Conservation (phyloP, 331 rosid genomes). For the Quercus lobata region DNA sequence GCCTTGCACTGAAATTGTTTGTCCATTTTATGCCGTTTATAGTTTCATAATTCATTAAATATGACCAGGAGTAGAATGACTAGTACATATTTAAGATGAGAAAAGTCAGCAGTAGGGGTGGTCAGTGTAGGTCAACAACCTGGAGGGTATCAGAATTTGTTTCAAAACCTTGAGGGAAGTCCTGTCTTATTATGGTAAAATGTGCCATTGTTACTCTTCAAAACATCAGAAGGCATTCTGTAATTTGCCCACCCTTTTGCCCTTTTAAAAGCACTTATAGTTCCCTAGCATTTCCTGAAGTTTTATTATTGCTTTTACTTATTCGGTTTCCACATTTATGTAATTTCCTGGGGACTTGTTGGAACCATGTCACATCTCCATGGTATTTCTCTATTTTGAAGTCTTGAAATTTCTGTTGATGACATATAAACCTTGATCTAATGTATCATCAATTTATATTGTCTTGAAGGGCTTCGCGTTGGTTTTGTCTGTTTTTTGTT, state of each 20-base stretch:
- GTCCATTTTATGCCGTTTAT: not conserved
- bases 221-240: not conserved
- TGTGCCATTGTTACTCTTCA: not conserved
- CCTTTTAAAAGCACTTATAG: not conserved
- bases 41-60: not conserved
- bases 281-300: not conserved
- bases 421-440: not conserved
- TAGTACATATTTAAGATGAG: not conserved
- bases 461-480: conserved; percentile 81
- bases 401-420: not conserved
- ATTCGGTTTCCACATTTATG: not conserved
- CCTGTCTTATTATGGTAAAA: not conserved
- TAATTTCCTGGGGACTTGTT: not conserved
- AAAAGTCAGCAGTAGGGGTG: not conserved
- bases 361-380: not conserved
- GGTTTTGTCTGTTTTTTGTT: conserved; percentile 74
- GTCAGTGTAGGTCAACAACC: not conserved
- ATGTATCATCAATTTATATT: conserved; percentile 21
- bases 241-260: not conserved
- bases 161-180: not conserved
- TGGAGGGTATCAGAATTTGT: not conserved
- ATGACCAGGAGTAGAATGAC: not conserved
- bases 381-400: conserved; percentile 1
- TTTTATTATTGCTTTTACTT: not conserved
- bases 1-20: not conserved